phyloP scores from a whole-genome alignment of 257 asterid species.

The Ocimum tenuiflorum region DNA sequence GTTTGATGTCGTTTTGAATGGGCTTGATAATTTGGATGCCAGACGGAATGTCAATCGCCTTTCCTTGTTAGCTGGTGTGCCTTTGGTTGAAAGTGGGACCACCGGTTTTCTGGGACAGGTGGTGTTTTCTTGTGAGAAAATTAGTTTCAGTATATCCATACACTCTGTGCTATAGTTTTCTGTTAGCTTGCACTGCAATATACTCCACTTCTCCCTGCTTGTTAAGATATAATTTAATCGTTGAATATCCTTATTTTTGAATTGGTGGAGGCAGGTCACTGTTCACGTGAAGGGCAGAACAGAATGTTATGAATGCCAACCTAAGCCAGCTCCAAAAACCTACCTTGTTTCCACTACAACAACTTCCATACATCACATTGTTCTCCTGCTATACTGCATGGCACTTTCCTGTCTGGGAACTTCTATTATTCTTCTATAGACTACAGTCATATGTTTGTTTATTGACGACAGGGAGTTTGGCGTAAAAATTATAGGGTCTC shows the following conservation, averaged over 20 bases:
- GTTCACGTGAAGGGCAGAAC: conserved; percentile 89
- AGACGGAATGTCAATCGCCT: conserved; percentile 98
- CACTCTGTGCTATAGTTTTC: neutral
- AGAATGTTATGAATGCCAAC: conserved; percentile 96
- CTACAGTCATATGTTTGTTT: neutral
- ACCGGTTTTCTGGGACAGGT: conserved; percentile 99
- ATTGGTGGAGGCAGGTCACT: conserved; percentile 59
- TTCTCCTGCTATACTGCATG: neutral
- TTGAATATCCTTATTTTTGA: conserved; percentile 8
- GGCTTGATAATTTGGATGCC: conserved; percentile 98
- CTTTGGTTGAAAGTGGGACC: conserved; percentile 96
- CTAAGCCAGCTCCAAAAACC: conserved; percentile 97
- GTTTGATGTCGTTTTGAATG: conserved; percentile 82
- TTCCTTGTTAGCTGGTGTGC: conserved; percentile 90
- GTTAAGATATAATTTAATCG: neutral
- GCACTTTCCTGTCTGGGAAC: neutral
- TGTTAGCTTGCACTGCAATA: neutral
- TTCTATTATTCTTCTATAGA: neutral
- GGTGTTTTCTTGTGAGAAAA: conserved; percentile 23
- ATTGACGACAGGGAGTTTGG: neutral
- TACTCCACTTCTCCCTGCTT: neutral
- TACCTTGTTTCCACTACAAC: conserved; percentile 91
- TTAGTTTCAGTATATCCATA: neutral
- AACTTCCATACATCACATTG: neutral
- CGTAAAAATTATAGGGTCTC: neutral